Percentiles rank a stretch among this genome's conserved stretches.
These are phyloP conservation scores for Moesziomyces antarcticus DNA, from an alignment of 1,284 basidiomycete genomes.

Conservation along the genomic window DNA sequence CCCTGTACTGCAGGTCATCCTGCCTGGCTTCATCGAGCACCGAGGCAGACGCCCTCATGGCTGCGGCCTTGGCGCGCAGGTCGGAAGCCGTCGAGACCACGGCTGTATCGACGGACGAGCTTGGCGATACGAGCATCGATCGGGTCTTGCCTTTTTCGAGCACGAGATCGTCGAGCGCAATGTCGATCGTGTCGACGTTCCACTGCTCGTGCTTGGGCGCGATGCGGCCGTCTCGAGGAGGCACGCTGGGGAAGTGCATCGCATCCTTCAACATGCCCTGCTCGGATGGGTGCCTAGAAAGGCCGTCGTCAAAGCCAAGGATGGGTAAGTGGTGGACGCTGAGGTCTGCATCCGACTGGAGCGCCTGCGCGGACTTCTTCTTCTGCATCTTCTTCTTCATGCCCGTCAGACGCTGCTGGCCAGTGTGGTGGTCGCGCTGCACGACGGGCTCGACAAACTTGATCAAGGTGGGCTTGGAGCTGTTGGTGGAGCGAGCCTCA, in stretches of 20 bases:
- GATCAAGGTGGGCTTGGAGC: constrained; percentile 25
- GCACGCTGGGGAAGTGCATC: constrained; percentile 33
- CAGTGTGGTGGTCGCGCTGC: constrained; percentile 14
- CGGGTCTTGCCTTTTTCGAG: constrained; percentile 21
- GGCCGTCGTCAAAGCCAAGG: constrained; percentile 26
- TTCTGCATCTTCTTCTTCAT: constrained; percentile 45
- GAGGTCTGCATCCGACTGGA: constrained; percentile 3
- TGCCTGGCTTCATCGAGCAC: constrained; percentile 33
- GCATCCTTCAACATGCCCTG: constrained; percentile 13
- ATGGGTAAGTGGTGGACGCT: constrained; percentile 27
- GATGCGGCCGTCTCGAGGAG: constrained; percentile 4
- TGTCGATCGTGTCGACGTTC: constrained; percentile 43
- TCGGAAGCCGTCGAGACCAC: neutral
- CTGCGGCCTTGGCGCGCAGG: neutral
- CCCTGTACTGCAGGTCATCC: constrained; percentile 10
- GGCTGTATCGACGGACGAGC: neutral
- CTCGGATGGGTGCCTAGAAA: constrained; percentile 5
- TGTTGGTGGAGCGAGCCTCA: constrained; percentile 4
- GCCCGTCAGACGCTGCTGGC: constrained; percentile 28
- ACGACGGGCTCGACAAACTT: constrained; percentile 48
- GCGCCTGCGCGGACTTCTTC: constrained; percentile 5
- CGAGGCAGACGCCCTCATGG: constrained; percentile 11
- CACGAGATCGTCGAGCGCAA: constrained; percentile 37
- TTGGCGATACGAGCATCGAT: neutral
- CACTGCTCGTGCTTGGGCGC: constrained; percentile 25